These are phyloP conservation scores for Amanita subjunquillea DNA, from an alignment of 768 basidiomycete species.

Conservation along the genomic window DNA sequence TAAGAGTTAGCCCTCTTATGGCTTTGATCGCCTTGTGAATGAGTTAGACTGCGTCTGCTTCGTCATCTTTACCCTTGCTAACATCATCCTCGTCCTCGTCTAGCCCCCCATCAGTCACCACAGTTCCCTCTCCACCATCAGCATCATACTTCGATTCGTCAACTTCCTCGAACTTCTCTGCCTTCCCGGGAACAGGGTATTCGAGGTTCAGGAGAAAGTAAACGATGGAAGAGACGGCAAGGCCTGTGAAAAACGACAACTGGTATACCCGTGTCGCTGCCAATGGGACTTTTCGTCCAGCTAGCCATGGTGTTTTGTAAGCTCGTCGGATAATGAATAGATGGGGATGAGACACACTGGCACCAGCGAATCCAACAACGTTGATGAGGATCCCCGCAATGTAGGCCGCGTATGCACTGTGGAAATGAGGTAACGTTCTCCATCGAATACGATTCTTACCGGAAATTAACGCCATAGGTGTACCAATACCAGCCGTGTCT, in stretches of 20 bases:
- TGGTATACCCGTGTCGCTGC: constrained; percentile 66
- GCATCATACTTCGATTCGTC: constrained; percentile 26
- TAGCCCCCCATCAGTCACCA: background rate
- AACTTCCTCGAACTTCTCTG: constrained; percentile 36
- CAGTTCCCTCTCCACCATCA: background rate
- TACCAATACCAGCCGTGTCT: constrained; percentile 68
- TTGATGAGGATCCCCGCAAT: constrained; percentile 73
- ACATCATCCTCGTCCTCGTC: background rate
- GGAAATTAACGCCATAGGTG: constrained; percentile 62
- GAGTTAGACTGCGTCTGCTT: background rate
- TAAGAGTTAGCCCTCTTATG: too few relatives aligned
- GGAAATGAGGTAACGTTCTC: constrained; percentile 2
- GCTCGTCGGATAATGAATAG: background rate
- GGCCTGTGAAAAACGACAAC: constrained; percentile 81
- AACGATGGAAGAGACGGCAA: constrained; percentile 53
- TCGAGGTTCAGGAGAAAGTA: constrained; percentile 51
- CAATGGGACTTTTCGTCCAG: constrained; percentile 50
- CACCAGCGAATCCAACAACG: constrained; percentile 72
- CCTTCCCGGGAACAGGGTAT: constrained; percentile 48
- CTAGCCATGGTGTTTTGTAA: constrained; percentile 15
- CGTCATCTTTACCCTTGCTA: background rate
- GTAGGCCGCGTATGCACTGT: constrained; percentile 56
- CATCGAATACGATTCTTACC: constrained; percentile 25
- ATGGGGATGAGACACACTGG: constrained; percentile 31
- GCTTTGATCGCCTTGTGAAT: background rate